Base-by-base conservation (phyloP, 164 flowering plant species). In the Tetrastigma voinierianum region DNA sequence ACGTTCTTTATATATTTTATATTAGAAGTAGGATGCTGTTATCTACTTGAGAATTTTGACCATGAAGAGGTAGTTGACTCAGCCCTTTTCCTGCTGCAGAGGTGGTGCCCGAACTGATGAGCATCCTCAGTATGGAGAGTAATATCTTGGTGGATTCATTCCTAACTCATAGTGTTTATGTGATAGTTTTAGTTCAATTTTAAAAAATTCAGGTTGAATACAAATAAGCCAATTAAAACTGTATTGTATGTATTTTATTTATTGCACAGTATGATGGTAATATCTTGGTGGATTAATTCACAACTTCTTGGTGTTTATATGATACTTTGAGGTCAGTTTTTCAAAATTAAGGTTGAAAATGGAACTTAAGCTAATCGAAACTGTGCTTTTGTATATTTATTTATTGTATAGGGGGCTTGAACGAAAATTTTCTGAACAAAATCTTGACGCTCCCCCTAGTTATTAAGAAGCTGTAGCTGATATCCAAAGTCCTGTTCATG, bases 71-170 rank as follows among this genome's bases (percentile, higher is more conserved):
- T 12, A 47, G 45, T 16, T 66, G 18, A 44, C 47, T 49, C 46
- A 15, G 20, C 6, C n/a, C 57, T 52, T 71, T 59, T 64, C 57
- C 56, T 44, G 21, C 62, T 82, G 77, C 83, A 88, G 96, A 63
- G 90, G 88, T 72, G 84, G 84, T 65, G 87, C 78, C n/a, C n/a
- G 75, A 76, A 85, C 80, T 61, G 97, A 89, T 55, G 96, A 90
- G 23, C 76, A 80, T n/a, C 82, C 90, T 72, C 90, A 80, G 57
- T 90, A 88, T 76, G 97, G 83, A 80, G 86, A 92, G 97, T 94
- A 82, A 72, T 45, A 24, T 58, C 25, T n/a, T 18, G 46, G 3
- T 69, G 14, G 51, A 57, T 49, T 14, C 57, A 4, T 69, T 65
- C 24, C 47, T 20, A 24, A 59, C 60, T 14, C 20, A 64, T 12